Percentiles rank a stretch among this genome's conserved stretches.
Evolutionary conservation across 768 basidiomycete genomes (phyloP).

Genomic region (Podaxis sp.): DNA sequence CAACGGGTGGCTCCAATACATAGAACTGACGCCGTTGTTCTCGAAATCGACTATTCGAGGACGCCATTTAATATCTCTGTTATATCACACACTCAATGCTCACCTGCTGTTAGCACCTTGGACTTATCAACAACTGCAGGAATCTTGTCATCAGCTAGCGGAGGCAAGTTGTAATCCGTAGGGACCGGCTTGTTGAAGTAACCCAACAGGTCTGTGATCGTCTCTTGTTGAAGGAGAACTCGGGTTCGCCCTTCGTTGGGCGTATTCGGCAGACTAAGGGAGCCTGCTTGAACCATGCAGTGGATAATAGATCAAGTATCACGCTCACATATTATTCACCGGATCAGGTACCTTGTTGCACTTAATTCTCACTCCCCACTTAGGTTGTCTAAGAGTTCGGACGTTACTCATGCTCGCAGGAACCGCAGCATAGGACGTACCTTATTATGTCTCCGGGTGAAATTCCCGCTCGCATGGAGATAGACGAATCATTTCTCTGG

Average conservation of each 20-base stretch:
- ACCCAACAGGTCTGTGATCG: conserved; percentile 29
- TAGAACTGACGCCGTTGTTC: conserved; percentile 32
- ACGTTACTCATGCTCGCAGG: conserved; percentile 16
- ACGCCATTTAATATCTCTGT: neutral
- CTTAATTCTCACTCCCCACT: conserved; percentile 39
- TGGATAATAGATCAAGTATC: neutral
- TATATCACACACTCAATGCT: neutral
- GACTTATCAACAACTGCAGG: conserved; percentile 21
- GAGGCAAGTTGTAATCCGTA: neutral
- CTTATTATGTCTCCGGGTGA: neutral
- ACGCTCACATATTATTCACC: conserved; percentile 28
- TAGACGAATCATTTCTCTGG: conserved; percentile 6
- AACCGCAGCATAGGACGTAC: conserved; percentile 25
- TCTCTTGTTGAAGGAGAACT: conserved; percentile 32
- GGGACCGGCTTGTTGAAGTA: conserved; percentile 31
- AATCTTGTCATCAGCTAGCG: conserved; percentile 3
- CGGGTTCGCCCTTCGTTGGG: conserved; percentile 22
- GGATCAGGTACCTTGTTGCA: conserved; percentile 31
- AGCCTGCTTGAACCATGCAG: neutral
- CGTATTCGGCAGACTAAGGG: conserved; percentile 3
- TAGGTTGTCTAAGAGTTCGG: conserved; percentile 27
- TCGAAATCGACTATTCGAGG: conserved; percentile 27
- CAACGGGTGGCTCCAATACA: conserved; percentile 26
- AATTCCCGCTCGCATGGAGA: neutral
- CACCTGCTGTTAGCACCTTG: conserved; percentile 23